Conservation (phyloP, 2,329 filamentous ascomycete genomes). For the Amphichorda felina region DNA sequence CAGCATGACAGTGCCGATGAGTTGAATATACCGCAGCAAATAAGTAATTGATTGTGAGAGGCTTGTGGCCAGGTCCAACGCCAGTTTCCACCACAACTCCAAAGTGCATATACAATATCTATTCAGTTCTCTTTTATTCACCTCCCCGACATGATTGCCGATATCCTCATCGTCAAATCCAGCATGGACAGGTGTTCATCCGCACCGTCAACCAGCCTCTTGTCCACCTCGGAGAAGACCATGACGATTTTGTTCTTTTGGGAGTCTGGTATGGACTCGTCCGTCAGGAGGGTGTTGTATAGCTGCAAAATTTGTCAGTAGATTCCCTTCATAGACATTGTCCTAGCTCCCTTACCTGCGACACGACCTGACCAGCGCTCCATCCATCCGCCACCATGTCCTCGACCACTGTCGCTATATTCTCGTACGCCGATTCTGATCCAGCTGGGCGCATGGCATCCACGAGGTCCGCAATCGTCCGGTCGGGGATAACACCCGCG, state of each 20-base stretch:
- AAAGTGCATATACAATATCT: background rate
- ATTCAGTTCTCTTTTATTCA: slow-evolving; percentile 10
- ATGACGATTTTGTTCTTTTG: slow-evolving; percentile 87
- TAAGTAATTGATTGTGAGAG: background rate
- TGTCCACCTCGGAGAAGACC: slow-evolving; percentile 89
- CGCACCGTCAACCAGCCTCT: slow-evolving; percentile 84
- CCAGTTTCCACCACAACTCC: slow-evolving; percentile 1
- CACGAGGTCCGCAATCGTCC: slow-evolving; percentile 58
- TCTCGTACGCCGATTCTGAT: slow-evolving; percentile 54
- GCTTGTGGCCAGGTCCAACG: background rate
- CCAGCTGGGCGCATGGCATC: slow-evolving; percentile 64
- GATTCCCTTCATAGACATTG: background rate
- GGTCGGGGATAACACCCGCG: slow-evolving; percentile 78
- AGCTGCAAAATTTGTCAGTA: slow-evolving; percentile 33
- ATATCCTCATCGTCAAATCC: slow-evolving; percentile 73
- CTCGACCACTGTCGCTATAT: slow-evolving; percentile 68
- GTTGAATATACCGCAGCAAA: background rate
- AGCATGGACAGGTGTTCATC: slow-evolving; percentile 91
- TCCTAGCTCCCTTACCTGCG: slow-evolving; percentile 44
- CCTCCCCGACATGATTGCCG: slow-evolving; percentile 50
- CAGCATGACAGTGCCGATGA: slow-evolving; percentile 3
- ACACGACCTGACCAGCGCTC: slow-evolving; percentile 82
- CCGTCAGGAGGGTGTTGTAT: slow-evolving; percentile 71
- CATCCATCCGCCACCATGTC: slow-evolving; percentile 93
- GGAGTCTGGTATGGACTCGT: slow-evolving; percentile 70